Evolutionary conservation across 768 basidiomycete genomes (phyloP), one percentile per base, ranked within the genome.

Genomic region (Tulasnella sp.): DNA sequence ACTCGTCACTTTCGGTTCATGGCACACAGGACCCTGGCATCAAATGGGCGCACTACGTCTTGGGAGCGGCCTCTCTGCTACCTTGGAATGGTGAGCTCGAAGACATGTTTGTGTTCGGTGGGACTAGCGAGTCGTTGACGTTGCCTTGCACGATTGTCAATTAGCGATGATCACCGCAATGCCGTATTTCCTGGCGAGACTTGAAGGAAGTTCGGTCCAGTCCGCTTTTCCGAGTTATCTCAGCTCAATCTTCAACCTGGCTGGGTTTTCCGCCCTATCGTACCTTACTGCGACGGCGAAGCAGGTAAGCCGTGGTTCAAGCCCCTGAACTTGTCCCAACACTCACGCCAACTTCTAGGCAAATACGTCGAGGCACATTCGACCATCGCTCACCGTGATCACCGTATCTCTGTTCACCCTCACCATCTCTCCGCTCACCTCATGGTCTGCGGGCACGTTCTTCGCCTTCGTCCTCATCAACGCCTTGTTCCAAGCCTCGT

Each of bases 131-230:
- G 11, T 44, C 44, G 52, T 44, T 17, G 62, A n/a, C 9, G 6
- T 34, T 72, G 67, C 72, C 74, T 52, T 73, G 69, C 9, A 67
- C 41, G 69, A 8, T 35, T 41, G 47, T 3, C 26, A n/a, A n/a
- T 26, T 72, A 96, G 94, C 89, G 0, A 82, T 95, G 77, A 94
- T 97, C 32, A 96, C 92, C 37, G 92, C 90, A 0, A 88, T 88
- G 63, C 88, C 94, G 0, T 93, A 89, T 78, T 92, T 96, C 78
- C 78, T 90, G 37, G 86, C 90, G 0, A 84, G 91, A 71, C 79
- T 96, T 41, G 83, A 81, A 11, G 84, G 83, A 22, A 90, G 91
- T 2, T 78, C 86, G 0, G 76, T 90, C 22, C 81, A 84, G 72
- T 78, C 83, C 17, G 85, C 86, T 9, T 90, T 92, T 75, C 82